phyloP scores from a whole-genome alignment of 2,329 filamentous ascomycete genomes.

The Hypoxylon sp. region DNA sequence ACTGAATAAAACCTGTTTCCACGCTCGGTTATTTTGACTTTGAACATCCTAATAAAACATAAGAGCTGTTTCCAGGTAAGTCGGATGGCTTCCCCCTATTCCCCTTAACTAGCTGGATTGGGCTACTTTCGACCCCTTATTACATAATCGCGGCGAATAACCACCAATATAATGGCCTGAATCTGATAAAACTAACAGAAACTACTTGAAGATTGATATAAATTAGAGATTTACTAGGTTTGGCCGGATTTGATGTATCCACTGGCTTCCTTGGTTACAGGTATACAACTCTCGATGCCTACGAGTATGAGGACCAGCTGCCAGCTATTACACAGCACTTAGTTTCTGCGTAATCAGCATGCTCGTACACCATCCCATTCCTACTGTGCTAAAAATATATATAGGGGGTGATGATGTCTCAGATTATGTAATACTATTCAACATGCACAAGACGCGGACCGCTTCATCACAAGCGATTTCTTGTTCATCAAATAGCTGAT shows the following conservation, averaged over 20 bases:
- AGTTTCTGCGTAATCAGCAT: neutral
- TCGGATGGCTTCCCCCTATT: neutral
- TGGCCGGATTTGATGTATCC: neutral
- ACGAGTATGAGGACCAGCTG: too few species aligned
- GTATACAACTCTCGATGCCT: too few species aligned
- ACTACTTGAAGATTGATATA: neutral
- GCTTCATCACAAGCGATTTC: neutral
- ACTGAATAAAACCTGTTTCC: neutral
- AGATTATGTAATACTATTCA: slow-evolving; percentile 13
- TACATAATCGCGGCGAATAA: neutral
- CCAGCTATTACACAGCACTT: neutral
- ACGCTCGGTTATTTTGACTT: neutral
- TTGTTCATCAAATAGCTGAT: too few species aligned
- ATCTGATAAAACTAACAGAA: too few species aligned
- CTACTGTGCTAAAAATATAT: neutral
- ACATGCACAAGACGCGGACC: neutral
- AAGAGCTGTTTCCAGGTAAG: neutral
- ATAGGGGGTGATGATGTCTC: neutral
- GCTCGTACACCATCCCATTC: neutral
- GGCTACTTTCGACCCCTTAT: neutral
- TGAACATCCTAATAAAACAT: too few species aligned
- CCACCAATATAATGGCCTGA: too few species aligned
- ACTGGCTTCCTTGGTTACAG: neutral
- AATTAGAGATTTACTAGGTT: too few species aligned
- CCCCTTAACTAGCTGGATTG: neutral